These are phyloP conservation scores for Uncinocarpus reesii DNA, from an alignment of 2,329 filamentous ascomycete species.

Conservation along the genomic window DNA sequence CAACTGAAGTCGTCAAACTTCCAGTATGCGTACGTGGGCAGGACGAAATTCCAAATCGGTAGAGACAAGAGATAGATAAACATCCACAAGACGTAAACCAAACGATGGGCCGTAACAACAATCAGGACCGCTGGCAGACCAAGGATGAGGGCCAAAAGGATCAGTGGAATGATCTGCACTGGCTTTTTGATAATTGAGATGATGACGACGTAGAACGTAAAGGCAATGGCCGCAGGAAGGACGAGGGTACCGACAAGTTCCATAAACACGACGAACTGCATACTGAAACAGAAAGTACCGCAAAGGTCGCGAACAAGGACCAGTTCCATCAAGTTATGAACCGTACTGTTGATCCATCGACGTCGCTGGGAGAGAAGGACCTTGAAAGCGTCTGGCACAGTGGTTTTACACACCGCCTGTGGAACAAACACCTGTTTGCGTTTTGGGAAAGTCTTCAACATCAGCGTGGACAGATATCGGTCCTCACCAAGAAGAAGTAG, in stretches of 20 bases:
- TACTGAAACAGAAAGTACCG: conserved; percentile 98
- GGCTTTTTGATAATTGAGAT: conserved; percentile 69
- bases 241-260: conserved; percentile 92
- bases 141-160: conserved; percentile 80
- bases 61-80: conserved; percentile 85
- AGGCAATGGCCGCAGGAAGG: conserved; percentile 87
- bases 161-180: conserved; percentile 78
- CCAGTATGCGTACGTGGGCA: conserved; percentile 93
- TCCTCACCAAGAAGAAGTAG: conserved; percentile 83
- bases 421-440: conserved; percentile 98
- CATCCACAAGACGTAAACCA: conserved; percentile 94
- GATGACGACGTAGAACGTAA: conserved; percentile 90
- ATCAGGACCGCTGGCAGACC: conserved; percentile 89
- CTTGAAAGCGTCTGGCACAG: conserved; percentile 83
- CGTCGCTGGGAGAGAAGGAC: conserved; percentile 89
- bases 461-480: conserved; percentile 89
- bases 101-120: conserved; percentile 82
- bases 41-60: conserved; percentile 94
- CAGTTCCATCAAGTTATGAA: conserved; percentile 97
- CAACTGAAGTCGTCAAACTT: conserved; percentile 99
- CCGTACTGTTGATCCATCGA: conserved; percentile 98
- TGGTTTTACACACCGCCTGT: conserved; percentile 97
- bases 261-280: conserved; percentile 97
- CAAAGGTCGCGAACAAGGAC: conserved; percentile 91
- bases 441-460: conserved; percentile 98